Conservation (phyloP, 2,329 filamentous ascomycete genomes). For the Talaromyces sp. region DNA sequence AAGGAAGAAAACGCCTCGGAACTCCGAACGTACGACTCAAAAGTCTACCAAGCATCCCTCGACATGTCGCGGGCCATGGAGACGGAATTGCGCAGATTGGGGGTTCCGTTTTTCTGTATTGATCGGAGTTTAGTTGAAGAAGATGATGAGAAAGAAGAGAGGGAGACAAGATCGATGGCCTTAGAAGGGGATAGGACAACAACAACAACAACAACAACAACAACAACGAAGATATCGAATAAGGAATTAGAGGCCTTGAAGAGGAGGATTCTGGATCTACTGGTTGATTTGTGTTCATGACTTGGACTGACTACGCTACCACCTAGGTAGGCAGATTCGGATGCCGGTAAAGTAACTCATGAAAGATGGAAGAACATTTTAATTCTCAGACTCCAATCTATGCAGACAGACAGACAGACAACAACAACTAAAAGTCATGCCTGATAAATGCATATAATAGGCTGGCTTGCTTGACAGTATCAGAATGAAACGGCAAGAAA, state of each 20-base stretch:
- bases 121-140: slow-evolving; percentile 30
- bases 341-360: background rate
- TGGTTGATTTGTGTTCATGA: slow-evolving; percentile 47
- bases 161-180: background rate
- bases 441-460: slow-evolving; percentile 11
- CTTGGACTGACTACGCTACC: background rate
- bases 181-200: slow-evolving; percentile 18
- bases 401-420: background rate
- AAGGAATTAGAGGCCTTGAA: slow-evolving; percentile 43
- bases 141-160: slow-evolving; percentile 23
- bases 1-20: slow-evolving; percentile 51
- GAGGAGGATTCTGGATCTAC: slow-evolving; percentile 45
- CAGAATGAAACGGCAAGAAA: slow-evolving; percentile 8
- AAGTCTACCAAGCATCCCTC: slow-evolving; percentile 56
- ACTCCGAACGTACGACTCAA: slow-evolving; percentile 54
- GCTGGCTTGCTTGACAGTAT: background rate
- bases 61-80: slow-evolving; percentile 58
- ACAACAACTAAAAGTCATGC: background rate
- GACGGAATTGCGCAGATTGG: slow-evolving; percentile 51
- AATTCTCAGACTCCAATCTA: slow-evolving; percentile 3
- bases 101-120: slow-evolving; percentile 58
- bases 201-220: no score
- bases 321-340: no score
- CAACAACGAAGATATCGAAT: slow-evolving; percentile 31
- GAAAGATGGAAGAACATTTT: background rate